Conservation (phyloP, 305 asterid genomes). For the Fraxinus albicans region DNA sequence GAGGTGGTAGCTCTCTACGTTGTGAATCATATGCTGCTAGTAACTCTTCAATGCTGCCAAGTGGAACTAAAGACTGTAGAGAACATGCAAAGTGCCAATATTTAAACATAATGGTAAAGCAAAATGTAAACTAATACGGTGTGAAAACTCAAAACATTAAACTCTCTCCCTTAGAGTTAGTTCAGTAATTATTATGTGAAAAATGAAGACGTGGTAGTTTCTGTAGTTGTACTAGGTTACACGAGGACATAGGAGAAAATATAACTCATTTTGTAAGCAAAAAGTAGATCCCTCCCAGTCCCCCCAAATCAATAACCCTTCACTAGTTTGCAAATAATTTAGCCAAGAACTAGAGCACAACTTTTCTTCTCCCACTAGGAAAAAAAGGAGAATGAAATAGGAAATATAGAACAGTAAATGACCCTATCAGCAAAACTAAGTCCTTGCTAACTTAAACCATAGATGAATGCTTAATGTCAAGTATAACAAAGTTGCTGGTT, state of each 20-base stretch:
- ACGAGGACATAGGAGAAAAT: neutral
- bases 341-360: neutral
- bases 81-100: conserved; percentile 10
- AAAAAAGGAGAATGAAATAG: neutral
- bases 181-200: neutral
- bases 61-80: conserved; percentile 91
- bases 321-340: neutral
- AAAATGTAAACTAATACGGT: neutral
- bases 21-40: conserved; percentile 95
- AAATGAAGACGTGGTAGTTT: neutral
- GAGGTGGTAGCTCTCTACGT: conserved; percentile 93
- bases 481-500: neutral
- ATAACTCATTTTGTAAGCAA: neutral
- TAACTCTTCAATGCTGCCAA: conserved; percentile 94
- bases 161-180: neutral
- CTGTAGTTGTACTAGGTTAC: neutral
- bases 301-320: neutral
- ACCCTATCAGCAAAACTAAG: neutral
- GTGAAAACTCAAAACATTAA: neutral
- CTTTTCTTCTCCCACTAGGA: neutral
- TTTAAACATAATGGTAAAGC: conserved; percentile 1
- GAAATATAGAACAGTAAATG: neutral
- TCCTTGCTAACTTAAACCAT: neutral
- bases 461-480: neutral
- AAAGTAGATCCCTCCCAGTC: neutral